Evolutionary conservation across 345 rosid species (phyloP).

Genomic region (Pugionium dolabratum): DNA sequence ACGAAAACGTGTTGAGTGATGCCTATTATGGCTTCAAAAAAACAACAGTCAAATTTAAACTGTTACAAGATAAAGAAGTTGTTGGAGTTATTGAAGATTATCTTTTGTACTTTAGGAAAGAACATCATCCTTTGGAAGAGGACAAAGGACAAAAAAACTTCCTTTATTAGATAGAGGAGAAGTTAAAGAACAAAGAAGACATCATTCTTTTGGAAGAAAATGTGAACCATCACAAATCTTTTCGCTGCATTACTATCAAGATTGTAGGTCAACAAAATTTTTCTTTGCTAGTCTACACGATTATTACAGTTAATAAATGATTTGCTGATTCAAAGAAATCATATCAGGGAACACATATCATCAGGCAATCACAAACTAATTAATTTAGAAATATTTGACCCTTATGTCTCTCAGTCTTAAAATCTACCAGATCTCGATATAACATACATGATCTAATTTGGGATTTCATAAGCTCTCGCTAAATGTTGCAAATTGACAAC

Average conservation of each 20-base stretch:
- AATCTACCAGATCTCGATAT: constrained; percentile 3
- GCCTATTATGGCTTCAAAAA: too few relatives aligned
- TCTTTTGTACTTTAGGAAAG: too few relatives aligned
- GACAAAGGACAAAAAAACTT: too few relatives aligned
- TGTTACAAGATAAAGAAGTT: too few relatives aligned
- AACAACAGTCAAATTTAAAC: too few relatives aligned
- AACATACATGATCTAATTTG: neutral
- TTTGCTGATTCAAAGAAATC: neutral
- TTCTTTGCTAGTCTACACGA: too few relatives aligned
- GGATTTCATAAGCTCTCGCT: neutral
- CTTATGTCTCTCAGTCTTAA: neutral
- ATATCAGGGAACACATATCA: neutral
- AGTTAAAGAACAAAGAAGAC: neutral
- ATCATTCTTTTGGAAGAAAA: neutral
- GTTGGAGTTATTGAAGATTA: too few relatives aligned
- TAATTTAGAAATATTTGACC: neutral
- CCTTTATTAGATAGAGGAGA: neutral
- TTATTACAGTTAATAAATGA: neutral
- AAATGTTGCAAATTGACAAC: neutral
- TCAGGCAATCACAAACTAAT: neutral
- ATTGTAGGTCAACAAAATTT: too few relatives aligned
- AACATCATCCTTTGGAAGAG: too few relatives aligned
- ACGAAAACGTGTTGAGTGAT: too few relatives aligned
- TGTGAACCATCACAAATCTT: neutral
- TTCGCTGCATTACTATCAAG: neutral